Evolutionary conservation across 2,329 filamentous ascomycete species (phyloP), one percentile per base, ranked within the genome.

Genomic region (Nothophaeocryptopus gaeumannii): DNA sequence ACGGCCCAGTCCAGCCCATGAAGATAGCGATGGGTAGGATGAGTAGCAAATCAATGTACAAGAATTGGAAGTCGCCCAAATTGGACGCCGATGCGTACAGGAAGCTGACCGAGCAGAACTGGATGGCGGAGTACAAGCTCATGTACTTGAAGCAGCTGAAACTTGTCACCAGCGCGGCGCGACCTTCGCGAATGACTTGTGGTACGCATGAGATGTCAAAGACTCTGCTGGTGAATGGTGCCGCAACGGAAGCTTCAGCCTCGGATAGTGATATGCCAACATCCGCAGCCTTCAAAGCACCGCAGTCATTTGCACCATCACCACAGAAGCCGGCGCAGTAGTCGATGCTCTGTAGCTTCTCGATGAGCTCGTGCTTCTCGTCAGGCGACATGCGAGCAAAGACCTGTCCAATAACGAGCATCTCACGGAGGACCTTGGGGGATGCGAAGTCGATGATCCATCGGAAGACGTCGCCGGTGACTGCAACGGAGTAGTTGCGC

Each of bases 131-230:
- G 75, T 99, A 99, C 58, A 99, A 73, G 62, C 88, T 95, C 95
- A 99, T 99, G 72, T 95, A 99, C 75, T 97, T 99, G 80, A 99
- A 99, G 74, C 93, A 99, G 74, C 89, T 95, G 74, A 99, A 99
- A 70, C 90, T 96, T 10, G 93, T 99, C n/a, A 97, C 91, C 31
- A 99, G 79, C 31, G 95, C 89, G 14, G 92, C 92, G 55, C 95
- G 84, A 14, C 93, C 93, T 75, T 99, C 93, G 58, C 90, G 70
- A 56, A 99, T 97, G 56, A 99, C 85, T 63, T 92, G 85, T 7
- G 92, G 86, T 4, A 99, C 92, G 68, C 93, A 99, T 10, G 88
- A 88, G 62, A 99, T 97, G 67, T 99, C 93, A 67, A 99, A 99
- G 13, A 96, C 79, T 32, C 91, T 84, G 48, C 89, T 96, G 0